phyloP scores from a whole-genome alignment of 2,329 filamentous ascomycete genomes.

The Talaromyces rugulosus region DNA sequence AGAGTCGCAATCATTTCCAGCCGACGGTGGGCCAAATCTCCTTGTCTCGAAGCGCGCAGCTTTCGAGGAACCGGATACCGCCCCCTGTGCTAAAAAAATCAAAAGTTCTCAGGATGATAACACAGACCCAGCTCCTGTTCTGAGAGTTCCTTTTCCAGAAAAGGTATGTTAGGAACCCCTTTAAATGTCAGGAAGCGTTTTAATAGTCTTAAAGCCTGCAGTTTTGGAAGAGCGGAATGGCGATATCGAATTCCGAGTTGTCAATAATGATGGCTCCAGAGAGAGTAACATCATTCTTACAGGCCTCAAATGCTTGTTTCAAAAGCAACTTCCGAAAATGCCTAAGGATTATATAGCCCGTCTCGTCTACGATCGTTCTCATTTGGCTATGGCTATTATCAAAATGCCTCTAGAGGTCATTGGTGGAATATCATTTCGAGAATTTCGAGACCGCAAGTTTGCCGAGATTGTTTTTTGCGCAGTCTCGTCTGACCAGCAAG shows the following conservation, averaged over 20 bases:
- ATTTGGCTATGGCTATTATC: constrained; percentile 93
- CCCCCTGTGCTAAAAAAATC: constrained; percentile 23
- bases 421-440: constrained; percentile 87
- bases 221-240: constrained; percentile 90
- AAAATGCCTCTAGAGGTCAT: constrained; percentile 93
- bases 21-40: constrained; percentile 2
- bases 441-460: constrained; percentile 85
- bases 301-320: constrained; percentile 93
- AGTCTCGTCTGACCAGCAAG: constrained; percentile 94
- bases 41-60: constrained; percentile 44
- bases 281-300: constrained; percentile 92
- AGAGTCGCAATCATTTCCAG: neutral
- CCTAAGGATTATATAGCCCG: constrained; percentile 98
- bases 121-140: constrained; percentile 48
- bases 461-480: constrained; percentile 99
- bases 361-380: constrained; percentile 92
- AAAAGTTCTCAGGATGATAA: constrained; percentile 42
- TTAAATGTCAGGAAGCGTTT: neutral
- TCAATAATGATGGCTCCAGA: constrained; percentile 87
- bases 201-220: constrained; percentile 57
- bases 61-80: constrained; percentile 41
- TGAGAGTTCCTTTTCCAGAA: constrained; percentile 79
- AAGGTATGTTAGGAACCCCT: constrained; percentile 53
- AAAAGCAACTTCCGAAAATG: constrained; percentile 98
- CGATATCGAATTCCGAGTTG: constrained; percentile 93